Base-by-base conservation (phyloP, 192 early-diverging fungal species). In the Rhizoclosmatium globosum region DNA sequence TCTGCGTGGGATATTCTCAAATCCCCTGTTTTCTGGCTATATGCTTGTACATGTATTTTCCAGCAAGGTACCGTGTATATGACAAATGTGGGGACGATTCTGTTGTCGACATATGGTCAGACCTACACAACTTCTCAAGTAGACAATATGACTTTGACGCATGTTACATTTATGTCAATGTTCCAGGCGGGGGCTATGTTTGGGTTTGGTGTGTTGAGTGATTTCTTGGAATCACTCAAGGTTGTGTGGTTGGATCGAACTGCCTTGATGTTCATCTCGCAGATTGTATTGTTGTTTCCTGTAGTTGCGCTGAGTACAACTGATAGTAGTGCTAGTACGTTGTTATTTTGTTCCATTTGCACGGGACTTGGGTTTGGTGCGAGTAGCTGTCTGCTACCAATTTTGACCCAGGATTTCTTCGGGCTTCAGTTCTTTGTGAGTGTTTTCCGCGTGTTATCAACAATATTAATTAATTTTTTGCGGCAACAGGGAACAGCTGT, bases 341-440 rank as follows among this genome's bases (percentile, higher is more conserved):
- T 78, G 48, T 41, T 38, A 13, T 60, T 78, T 60, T 78, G 77
- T 57, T 82, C 80, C 2, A 46, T 65, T 42, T 76, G 39, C 15
- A 70, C 76, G 38, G 83, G 83, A 13, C 42, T 74, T 42, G 83
- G 83, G 46, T 85, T 73, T 21, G 83, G 83, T 41, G 80, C 71
- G 38, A 46, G 31, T 2, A 76, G 83, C 43, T 69, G 62, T 7
- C 62, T 79, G 19, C 79, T 85, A 46, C 78, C 83, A 43, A 13
- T 61, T 45, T 62, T 85, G 23, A 82, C 78, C 11, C 43, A 72
- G 67, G 76, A 75, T 15, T 76, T 78, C 47, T 85, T 82, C 73
- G 83, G 83, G 4, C 9, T 72, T 7, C 57, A 61, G 47, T 82
- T 68, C 31, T 85, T 82, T 62, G 83, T 69, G 48, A 48, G 31